phyloP scores from a whole-genome alignment of 345 rosid genomes.

The Sapria himalayana region DNA sequence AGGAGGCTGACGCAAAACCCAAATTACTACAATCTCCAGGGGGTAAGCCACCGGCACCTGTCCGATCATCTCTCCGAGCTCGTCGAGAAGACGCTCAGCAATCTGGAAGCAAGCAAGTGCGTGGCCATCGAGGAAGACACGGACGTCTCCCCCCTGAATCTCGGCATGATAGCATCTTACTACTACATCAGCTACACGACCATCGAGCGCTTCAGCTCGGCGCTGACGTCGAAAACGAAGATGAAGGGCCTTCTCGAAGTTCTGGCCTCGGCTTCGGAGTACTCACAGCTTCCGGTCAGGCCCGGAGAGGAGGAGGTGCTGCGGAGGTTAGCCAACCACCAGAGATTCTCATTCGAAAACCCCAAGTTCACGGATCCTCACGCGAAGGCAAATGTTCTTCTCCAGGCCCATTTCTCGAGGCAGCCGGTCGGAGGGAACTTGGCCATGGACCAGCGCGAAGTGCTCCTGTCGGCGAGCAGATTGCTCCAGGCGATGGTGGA shows the following conservation, averaged over 20 bases:
- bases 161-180: slow-evolving; percentile 77
- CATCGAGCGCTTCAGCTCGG: slow-evolving; percentile 77
- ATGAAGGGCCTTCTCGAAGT: slow-evolving; percentile 88
- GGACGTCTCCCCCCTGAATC: slow-evolving; percentile 63
- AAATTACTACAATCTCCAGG: slow-evolving; percentile 91
- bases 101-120: slow-evolving; percentile 69
- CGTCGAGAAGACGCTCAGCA: slow-evolving; percentile 64
- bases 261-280: slow-evolving; percentile 79
- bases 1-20: slow-evolving; percentile 86
- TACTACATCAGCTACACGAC: slow-evolving; percentile 76
- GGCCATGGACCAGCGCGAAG: slow-evolving; percentile 64
- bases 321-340: slow-evolving; percentile 60
- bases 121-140: slow-evolving; percentile 56
- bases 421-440: slow-evolving; percentile 52
- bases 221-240: slow-evolving; percentile 61
- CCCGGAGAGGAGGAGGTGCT: slow-evolving; percentile 84
- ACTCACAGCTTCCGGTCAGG: slow-evolving; percentile 48
- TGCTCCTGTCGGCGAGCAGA: slow-evolving; percentile 48
- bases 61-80: slow-evolving; percentile 95
- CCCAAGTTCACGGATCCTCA: slow-evolving; percentile 61
- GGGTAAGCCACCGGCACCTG: slow-evolving; percentile 82
- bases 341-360: slow-evolving; percentile 75
- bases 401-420: slow-evolving; percentile 89
- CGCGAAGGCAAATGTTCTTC: slow-evolving; percentile 74
- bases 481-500: slow-evolving; percentile 83